phyloP scores from a whole-genome alignment of 2,329 filamentous ascomycete species.

The Ascochyta koolunga region DNA sequence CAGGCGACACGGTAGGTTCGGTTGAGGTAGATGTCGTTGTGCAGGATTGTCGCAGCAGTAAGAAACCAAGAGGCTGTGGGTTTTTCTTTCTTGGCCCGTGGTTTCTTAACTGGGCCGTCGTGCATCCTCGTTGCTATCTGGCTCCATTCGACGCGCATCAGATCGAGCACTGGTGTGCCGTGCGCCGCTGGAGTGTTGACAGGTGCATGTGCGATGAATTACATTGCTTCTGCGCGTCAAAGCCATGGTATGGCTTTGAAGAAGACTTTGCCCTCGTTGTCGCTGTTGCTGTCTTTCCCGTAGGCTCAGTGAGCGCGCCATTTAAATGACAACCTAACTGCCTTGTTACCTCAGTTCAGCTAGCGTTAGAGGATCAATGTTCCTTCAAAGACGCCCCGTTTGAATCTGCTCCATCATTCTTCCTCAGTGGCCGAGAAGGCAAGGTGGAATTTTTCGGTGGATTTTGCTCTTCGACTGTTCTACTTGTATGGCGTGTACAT shows the following conservation, averaged over 20 bases:
- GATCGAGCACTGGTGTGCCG: neutral
- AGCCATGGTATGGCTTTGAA: neutral
- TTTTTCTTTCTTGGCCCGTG: neutral
- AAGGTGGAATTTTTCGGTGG: neutral
- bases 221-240: neutral
- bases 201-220: conserved; percentile 15
- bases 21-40: conserved; percentile 44
- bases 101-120: conserved; percentile 9
- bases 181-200: neutral
- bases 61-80: neutral
- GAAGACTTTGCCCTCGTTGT: neutral
- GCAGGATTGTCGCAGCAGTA: neutral
- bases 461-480: no score
- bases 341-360: neutral
- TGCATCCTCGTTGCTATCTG: neutral
- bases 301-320: neutral
- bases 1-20: conserved; percentile 53
- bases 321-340: neutral
- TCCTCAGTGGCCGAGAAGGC: conserved; percentile 3
- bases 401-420: conserved; percentile 1
- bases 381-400: neutral
- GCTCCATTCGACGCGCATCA: neutral
- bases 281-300: neutral
- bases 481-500: no score
- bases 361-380: neutral